Percentiles rank a stretch among this genome's conserved stretches.
Evolutionary conservation across 805 yeast genomes (phyloP).

Genomic region (Dipodascus geniculatus): DNA sequence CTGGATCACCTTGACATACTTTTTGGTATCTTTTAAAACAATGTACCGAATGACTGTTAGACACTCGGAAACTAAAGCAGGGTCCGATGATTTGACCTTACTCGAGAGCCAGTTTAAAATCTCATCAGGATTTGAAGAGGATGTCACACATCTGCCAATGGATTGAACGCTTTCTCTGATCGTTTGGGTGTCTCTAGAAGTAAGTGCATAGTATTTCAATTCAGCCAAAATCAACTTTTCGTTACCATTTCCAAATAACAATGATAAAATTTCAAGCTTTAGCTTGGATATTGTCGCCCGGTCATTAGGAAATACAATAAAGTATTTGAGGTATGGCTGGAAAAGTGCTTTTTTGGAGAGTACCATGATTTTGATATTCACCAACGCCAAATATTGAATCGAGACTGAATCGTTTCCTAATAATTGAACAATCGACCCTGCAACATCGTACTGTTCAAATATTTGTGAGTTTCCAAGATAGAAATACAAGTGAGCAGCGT

Average conservation of each 20-base stretch:
- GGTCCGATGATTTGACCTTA: constrained; percentile 30
- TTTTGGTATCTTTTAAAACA: constrained; percentile 49
- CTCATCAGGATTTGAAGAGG: constrained; percentile 38
- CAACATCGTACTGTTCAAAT: constrained; percentile 38
- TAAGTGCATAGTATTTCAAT: constrained; percentile 43
- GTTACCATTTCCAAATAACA: constrained; percentile 43
- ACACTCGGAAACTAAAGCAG: constrained; percentile 44
- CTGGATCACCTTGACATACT: constrained; percentile 43
- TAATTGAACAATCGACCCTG: constrained; percentile 37
- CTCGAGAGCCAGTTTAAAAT: constrained; percentile 51
- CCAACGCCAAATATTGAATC: constrained; percentile 32
- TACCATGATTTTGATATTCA: constrained; percentile 34
- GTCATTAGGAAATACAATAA: constrained; percentile 50
- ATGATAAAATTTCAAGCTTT: constrained; percentile 52
- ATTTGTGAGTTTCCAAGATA: constrained; percentile 48
- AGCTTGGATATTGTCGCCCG: constrained; percentile 30
- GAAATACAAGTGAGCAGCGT: constrained; percentile 44
- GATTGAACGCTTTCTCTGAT: constrained; percentile 45
- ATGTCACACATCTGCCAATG: constrained; percentile 48
- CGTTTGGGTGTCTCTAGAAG: constrained; percentile 16
- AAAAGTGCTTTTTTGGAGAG: constrained; percentile 26
- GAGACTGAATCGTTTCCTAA: constrained; percentile 24
- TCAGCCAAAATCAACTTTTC: constrained; percentile 45
- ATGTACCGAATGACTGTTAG: constrained; percentile 62
- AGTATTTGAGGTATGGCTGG: constrained; percentile 20